phyloP scores from a whole-genome alignment of 805 yeast species.

The Teunomyces tritomae region DNA sequence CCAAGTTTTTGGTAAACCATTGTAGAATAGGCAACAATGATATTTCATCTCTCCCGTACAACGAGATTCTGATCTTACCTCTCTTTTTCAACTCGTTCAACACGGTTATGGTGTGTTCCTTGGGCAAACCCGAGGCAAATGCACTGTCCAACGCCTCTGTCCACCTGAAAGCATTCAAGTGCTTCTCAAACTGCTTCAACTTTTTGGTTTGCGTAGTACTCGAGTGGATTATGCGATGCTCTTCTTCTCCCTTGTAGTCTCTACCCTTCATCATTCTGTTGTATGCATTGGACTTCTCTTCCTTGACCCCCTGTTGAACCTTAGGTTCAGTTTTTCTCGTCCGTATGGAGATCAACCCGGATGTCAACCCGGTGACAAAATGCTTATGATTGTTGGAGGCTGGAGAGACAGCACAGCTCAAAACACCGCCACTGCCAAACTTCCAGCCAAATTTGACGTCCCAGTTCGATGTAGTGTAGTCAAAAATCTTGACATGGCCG shows the following conservation, averaged over 20 bases:
- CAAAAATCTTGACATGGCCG: slow-evolving; percentile 96
- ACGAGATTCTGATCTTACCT: slow-evolving; percentile 82
- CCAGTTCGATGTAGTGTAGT: slow-evolving; percentile 68
- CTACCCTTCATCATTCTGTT: slow-evolving; percentile 86
- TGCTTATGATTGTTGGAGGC: slow-evolving; percentile 61
- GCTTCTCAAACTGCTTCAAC: slow-evolving; percentile 77
- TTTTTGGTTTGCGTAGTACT: slow-evolving; percentile 54
- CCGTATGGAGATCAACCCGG: slow-evolving; percentile 85
- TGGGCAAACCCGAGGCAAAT: slow-evolving; percentile 70
- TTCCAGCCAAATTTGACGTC: slow-evolving; percentile 96
- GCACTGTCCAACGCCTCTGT: slow-evolving; percentile 89
- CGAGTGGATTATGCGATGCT: slow-evolving; percentile 66
- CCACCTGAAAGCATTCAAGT: slow-evolving; percentile 88
- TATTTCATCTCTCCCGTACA: slow-evolving; percentile 81
- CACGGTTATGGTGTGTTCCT: slow-evolving; percentile 78
- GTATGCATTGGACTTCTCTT: slow-evolving; percentile 58
- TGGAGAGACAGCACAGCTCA: slow-evolving; percentile 88
- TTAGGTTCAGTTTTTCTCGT: slow-evolving; percentile 73
- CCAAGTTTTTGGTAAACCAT: slow-evolving; percentile 77
- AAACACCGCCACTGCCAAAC: slow-evolving; percentile 83
- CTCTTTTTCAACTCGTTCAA: slow-evolving; percentile 82
- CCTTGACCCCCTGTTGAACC: slow-evolving; percentile 48
- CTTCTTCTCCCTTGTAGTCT: slow-evolving; percentile 87
- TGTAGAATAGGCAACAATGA: slow-evolving; percentile 79
- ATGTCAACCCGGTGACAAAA: slow-evolving; percentile 82